Evolutionary conservation across 768 basidiomycete species (phyloP).

Genomic region (Lentinula sp.): DNA sequence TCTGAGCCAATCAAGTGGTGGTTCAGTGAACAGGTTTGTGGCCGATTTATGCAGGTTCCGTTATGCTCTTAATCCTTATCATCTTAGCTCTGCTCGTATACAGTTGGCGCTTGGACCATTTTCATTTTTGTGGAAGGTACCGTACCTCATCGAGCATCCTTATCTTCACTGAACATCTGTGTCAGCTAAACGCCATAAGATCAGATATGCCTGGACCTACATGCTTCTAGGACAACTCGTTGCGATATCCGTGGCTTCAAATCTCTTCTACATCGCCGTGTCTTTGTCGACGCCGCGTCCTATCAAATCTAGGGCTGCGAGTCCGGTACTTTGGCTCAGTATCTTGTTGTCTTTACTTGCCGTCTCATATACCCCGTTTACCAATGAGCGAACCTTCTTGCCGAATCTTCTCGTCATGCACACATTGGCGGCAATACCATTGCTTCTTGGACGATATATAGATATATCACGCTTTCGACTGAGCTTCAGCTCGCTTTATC

Average conservation of each 20-base stretch:
- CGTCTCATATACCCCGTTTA: constrained; percentile 37
- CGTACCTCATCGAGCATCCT: neutral
- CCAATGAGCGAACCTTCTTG: constrained; percentile 40
- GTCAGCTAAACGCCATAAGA: constrained; percentile 27
- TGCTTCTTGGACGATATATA: constrained; percentile 24
- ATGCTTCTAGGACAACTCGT: constrained; percentile 72
- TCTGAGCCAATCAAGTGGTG: constrained; percentile 51
- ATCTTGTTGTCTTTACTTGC: constrained; percentile 40
- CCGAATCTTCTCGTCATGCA: constrained; percentile 60
- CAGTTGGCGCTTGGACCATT: constrained; percentile 49
- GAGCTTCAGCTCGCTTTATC: constrained; percentile 26
- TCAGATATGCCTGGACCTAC: constrained; percentile 57
- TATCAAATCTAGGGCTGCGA: constrained; percentile 7
- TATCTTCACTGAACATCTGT: neutral
- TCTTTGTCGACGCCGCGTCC: constrained; percentile 24
- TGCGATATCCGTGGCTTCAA: constrained; percentile 60
- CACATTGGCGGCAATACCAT: constrained; percentile 44
- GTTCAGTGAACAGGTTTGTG: constrained; percentile 51
- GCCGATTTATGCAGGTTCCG: neutral
- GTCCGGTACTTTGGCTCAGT: constrained; percentile 29
- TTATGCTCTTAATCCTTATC: neutral
- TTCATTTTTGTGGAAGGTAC: constrained; percentile 47
- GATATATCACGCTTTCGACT: constrained; percentile 14
- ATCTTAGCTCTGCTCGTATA: constrained; percentile 42
- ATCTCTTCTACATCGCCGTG: constrained; percentile 54